Evolutionary conservation across 768 basidiomycete species (phyloP).

Genomic region (Piloderma croceum): DNA sequence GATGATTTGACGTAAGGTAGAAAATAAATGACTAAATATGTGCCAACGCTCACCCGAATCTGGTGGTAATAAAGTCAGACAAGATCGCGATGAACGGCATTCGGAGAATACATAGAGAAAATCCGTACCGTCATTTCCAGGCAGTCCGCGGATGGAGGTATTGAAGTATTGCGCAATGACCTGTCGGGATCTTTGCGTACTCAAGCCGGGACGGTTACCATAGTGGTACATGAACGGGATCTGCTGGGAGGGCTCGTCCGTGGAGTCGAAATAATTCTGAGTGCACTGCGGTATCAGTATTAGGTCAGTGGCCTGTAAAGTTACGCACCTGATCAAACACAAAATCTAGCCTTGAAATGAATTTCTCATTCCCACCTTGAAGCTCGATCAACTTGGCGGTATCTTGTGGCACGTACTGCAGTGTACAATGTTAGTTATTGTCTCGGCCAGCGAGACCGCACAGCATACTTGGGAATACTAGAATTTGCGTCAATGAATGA

Average conservation of each 20-base stretch:
- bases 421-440: neutral
- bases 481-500: slow-evolving; percentile 1
- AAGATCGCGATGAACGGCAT: too few species aligned
- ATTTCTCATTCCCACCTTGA: slow-evolving; percentile 52
- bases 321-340: slow-evolving; percentile 46
- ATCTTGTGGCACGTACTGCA: slow-evolving; percentile 60
- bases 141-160: slow-evolving; percentile 49
- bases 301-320: too few species aligned
- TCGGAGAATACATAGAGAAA: too few species aligned
- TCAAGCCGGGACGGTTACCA: slow-evolving; percentile 52
- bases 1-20: too few species aligned
- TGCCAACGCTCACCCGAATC: too few species aligned
- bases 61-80: neutral
- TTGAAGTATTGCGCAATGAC: slow-evolving; percentile 54
- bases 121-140: slow-evolving; percentile 57
- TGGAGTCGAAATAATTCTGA: slow-evolving; percentile 55
- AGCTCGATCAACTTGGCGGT: slow-evolving; percentile 55
- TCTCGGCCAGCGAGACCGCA: neutral
- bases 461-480: slow-evolving; percentile 52
- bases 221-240: slow-evolving; percentile 72
- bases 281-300: neutral
- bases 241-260: slow-evolving; percentile 62
- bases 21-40: too few species aligned
- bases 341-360: slow-evolving; percentile 50
- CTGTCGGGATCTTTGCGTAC: slow-evolving; percentile 50